Percentiles rank a stretch among this genome's conserved stretches.
phyloP scores from a whole-genome alignment of 1,139 yeast genomes.

The Pneumocystis carinii region DNA sequence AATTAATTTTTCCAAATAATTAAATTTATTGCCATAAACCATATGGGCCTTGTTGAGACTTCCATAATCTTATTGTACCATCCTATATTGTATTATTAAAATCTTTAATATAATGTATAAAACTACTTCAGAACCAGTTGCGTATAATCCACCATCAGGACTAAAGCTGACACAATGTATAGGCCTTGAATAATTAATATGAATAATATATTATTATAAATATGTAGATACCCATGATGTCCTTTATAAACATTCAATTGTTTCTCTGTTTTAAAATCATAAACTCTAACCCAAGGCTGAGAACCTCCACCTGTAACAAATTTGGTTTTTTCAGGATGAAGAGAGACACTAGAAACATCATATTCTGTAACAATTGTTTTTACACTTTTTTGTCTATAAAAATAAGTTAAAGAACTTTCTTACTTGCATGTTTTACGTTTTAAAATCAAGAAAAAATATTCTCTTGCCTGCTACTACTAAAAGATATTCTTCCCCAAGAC shows the following conservation, averaged over 20 bases:
- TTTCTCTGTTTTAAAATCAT: slow-evolving; percentile 21
- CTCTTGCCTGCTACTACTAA: slow-evolving; percentile 20
- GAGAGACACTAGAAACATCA: slow-evolving; percentile 21
- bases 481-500: slow-evolving; percentile 15
- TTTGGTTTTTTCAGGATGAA: slow-evolving; percentile 18
- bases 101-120: neutral
- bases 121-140: slow-evolving; percentile 42
- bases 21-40: slow-evolving; percentile 22
- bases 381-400: slow-evolving; percentile 14
- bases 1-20: neutral
- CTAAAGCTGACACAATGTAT: slow-evolving; percentile 26
- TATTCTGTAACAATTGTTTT: slow-evolving; percentile 20
- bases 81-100: slow-evolving; percentile 23
- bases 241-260: slow-evolving; percentile 18
- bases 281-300: slow-evolving; percentile 26
- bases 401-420: neutral
- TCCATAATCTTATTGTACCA: slow-evolving; percentile 55
- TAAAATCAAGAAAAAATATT: slow-evolving; percentile 18
- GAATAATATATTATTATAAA: slow-evolving; percentile 10
- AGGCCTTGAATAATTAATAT: slow-evolving; percentile 28
- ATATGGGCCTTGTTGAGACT: slow-evolving; percentile 21
- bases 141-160: slow-evolving; percentile 29
- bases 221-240: neutral
- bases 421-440: slow-evolving; percentile 5
- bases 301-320: slow-evolving; percentile 23